Evolutionary conservation across 768 basidiomycete genomes (phyloP).

Genomic region (Suillus decipiens): DNA sequence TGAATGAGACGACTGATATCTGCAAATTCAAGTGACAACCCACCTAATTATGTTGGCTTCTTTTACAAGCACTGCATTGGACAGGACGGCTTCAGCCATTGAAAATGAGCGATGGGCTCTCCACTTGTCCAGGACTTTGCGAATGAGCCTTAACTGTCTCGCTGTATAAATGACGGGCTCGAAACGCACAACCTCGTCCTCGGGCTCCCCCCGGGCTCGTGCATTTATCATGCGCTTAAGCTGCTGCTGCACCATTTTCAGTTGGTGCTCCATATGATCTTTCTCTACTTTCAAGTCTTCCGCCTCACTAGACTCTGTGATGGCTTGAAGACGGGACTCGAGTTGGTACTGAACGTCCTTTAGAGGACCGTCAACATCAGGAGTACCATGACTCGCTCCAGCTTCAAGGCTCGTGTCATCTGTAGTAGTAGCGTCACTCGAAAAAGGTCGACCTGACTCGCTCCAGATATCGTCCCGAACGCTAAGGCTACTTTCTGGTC

Average conservation of each 20-base stretch:
- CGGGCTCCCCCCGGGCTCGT: conserved; percentile 74
- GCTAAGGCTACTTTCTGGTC: conserved; percentile 88
- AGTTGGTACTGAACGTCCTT: conserved; percentile 76
- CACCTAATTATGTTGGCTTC: conserved; percentile 95
- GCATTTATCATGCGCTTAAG: conserved; percentile 82
- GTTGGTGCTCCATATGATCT: conserved; percentile 90
- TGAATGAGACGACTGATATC: conserved; percentile 11
- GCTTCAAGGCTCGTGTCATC: conserved; percentile 88
- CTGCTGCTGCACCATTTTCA: conserved; percentile 76
- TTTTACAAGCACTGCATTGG: conserved; percentile 83
- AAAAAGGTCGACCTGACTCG: conserved; percentile 77
- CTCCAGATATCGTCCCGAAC: conserved; percentile 90
- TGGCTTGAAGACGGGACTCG: conserved; percentile 63
- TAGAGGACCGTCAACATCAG: conserved; percentile 64
- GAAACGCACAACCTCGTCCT: conserved; percentile 59
- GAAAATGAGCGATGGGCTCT: conserved; percentile 80
- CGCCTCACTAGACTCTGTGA: conserved; percentile 70
- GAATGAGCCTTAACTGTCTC: conserved; percentile 77
- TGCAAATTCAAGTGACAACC: conserved; percentile 16
- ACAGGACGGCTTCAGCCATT: conserved; percentile 89
- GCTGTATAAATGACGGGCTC: conserved; percentile 86
- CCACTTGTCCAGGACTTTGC: conserved; percentile 86
- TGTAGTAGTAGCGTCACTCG: conserved; percentile 74
- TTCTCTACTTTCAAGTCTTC: conserved; percentile 90
- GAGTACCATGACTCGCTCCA: conserved; percentile 55